A percentile compares a stretch with the other conserved stretches of the same genome.
Evolutionary conservation across 441 rosid species (phyloP).

Genomic region (Jatropha podagrica): DNA sequence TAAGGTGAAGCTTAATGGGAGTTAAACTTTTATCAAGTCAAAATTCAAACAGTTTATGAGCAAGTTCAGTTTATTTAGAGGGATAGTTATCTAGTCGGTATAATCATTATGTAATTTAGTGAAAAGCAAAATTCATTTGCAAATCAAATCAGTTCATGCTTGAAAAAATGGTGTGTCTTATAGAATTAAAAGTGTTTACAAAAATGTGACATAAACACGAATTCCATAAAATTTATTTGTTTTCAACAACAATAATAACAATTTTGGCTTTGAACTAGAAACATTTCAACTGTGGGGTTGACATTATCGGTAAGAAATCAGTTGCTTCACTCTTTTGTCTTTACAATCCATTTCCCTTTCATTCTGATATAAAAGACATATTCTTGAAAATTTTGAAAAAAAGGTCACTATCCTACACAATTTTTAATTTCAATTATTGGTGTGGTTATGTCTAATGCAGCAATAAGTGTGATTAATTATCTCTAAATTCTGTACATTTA

Average conservation of each 20-base stretch:
- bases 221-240: neutral
- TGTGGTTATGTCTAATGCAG: slow-evolving; percentile 25
- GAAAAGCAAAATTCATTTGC: no score
- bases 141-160: no score
- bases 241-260: neutral
- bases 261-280: neutral
- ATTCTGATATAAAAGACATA: neutral
- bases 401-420: slow-evolving; percentile 31
- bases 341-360: neutral
- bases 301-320: neutral
- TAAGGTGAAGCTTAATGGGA: no score
- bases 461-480: slow-evolving; percentile 8
- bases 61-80: no score
- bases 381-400: slow-evolving; percentile 29
- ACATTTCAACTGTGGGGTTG: neutral
- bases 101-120: no score
- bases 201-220: neutral
- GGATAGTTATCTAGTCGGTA: no score
- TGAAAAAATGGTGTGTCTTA: no score
- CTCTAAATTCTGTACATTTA: slow-evolving; percentile 14
- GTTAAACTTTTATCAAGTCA: no score
- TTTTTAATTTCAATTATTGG: slow-evolving; percentile 44
- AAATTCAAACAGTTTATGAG: no score
- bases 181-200: no score
- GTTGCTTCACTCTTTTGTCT: neutral